Evolutionary conservation across 2,329 filamentous ascomycete genomes (phyloP).

Genomic region (Phaeosphaeriaceae sp.): DNA sequence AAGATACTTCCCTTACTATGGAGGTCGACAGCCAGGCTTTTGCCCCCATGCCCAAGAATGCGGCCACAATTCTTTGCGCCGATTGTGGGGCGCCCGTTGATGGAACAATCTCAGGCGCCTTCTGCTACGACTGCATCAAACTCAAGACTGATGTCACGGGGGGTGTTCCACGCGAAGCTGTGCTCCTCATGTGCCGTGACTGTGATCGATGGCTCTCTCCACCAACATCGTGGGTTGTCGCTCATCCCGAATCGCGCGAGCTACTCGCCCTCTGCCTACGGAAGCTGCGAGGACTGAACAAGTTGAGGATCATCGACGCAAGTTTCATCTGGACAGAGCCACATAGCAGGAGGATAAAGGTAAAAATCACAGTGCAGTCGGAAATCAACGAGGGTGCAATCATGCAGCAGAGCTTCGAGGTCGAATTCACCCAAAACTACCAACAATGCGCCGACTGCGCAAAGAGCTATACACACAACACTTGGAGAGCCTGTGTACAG

Average conservation of each 20-base stretch:
- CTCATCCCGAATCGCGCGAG: constrained; percentile 86
- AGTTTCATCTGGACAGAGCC: constrained; percentile 98
- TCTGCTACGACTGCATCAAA: constrained; percentile 96
- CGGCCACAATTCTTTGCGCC: constrained; percentile 88
- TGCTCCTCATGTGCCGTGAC: constrained; percentile 88
- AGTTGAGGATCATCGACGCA: constrained; percentile 93
- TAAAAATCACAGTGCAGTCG: constrained; percentile 92
- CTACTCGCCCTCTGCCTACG: constrained; percentile 89
- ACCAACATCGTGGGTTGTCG: constrained; percentile 84
- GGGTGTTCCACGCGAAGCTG: constrained; percentile 89
- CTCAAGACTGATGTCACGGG: constrained; percentile 91
- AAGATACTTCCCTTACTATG: constrained; percentile 34
- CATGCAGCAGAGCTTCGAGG: constrained; percentile 93
- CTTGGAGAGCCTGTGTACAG: constrained; percentile 92
- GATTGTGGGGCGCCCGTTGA: constrained; percentile 97
- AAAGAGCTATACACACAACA: constrained; percentile 96
- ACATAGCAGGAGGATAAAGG: constrained; percentile 87
- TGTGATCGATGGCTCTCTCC: constrained; percentile 92
- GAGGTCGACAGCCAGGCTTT: constrained; percentile 51
- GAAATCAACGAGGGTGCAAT: constrained; percentile 70
- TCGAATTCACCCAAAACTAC: constrained; percentile 86
- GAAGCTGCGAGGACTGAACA: constrained; percentile 83
- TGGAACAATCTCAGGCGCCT: constrained; percentile 81
- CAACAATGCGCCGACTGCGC: constrained; percentile 89
- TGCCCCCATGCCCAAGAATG: constrained; percentile 46